Percentiles rank a stretch among this genome's conserved stretches.
These are phyloP conservation scores for Pseudogymnoascus destructans DNA, from an alignment of 2,329 filamentous ascomycete genomes.

Conservation along the genomic window DNA sequence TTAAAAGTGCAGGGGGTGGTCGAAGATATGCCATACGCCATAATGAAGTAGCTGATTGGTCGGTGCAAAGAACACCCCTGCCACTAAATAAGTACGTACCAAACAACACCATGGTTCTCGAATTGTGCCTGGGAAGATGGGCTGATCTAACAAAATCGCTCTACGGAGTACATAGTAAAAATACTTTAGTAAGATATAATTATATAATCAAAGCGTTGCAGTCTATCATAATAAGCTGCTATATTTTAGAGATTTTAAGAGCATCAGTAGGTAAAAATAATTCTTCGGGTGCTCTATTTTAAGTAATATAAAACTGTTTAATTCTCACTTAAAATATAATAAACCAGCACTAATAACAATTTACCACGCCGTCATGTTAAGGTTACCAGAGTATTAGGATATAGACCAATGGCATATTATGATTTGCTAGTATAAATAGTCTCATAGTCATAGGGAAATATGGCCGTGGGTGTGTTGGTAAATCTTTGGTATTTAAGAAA, in stretches of 20 bases:
- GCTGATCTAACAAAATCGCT: background rate
- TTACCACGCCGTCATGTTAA: background rate
- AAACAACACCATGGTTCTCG: background rate
- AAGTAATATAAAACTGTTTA: background rate
- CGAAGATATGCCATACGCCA: background rate
- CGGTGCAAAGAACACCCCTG: background rate
- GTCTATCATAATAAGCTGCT: background rate
- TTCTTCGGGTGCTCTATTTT: background rate
- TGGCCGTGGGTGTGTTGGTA: background rate
- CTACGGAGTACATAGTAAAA: too few relatives aligned
- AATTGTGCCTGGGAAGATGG: background rate
- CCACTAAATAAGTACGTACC: background rate
- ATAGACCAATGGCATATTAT: background rate
- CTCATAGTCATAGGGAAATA: background rate
- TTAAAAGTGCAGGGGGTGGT: background rate
- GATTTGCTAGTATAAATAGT: background rate
- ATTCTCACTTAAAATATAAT: background rate
- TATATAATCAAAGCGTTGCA: background rate
- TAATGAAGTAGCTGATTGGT: background rate
- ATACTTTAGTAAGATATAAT: too few relatives aligned
- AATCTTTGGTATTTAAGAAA: background rate
- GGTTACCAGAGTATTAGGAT: background rate
- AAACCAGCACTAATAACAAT: background rate
- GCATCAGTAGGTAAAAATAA: too few relatives aligned
- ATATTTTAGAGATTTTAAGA: background rate